A percentile compares a stretch with the other conserved stretches of the same genome.
phyloP scores from a whole-genome alignment of 139 green algal species.

The Yamagishiella unicocca region DNA sequence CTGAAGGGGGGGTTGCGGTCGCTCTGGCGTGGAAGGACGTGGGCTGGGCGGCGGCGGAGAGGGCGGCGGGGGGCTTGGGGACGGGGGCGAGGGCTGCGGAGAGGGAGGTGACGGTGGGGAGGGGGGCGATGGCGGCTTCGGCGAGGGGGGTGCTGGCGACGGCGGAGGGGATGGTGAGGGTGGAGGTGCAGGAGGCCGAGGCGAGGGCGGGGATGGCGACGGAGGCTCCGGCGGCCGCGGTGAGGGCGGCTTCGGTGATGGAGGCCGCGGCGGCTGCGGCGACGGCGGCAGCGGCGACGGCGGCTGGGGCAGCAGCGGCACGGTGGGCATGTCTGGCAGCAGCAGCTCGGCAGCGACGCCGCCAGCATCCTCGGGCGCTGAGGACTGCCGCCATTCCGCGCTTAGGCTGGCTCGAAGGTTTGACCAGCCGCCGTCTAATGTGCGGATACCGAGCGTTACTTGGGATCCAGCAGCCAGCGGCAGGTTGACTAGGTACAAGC shows the following conservation, averaged over 20 bases:
- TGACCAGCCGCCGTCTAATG: background rate
- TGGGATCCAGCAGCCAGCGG: background rate
- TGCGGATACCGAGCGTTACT: background rate
- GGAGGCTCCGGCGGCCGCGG: background rate
- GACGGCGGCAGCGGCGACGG: background rate
- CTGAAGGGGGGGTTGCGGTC: no score
- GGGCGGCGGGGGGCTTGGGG: no score
- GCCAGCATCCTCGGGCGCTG: no score
- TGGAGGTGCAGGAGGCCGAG: background rate
- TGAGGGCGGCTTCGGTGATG: background rate
- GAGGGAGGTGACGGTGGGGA: background rate
- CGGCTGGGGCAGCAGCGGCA: background rate
- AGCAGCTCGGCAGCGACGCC: background rate
- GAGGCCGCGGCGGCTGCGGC: background rate
- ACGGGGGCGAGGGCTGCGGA: background rate
- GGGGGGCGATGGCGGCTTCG: background rate
- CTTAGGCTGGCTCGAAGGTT: background rate
- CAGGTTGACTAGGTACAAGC: background rate
- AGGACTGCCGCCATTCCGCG: background rate
- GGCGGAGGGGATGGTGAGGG: background rate
- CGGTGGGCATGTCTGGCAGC: constrained; percentile 8
- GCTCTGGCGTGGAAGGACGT: no score
- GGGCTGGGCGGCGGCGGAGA: no score
- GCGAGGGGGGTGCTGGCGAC: background rate
- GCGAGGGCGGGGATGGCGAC: background rate